Conservation (phyloP, 75 land plant genomes). For the Gnetum montanum region DNA sequence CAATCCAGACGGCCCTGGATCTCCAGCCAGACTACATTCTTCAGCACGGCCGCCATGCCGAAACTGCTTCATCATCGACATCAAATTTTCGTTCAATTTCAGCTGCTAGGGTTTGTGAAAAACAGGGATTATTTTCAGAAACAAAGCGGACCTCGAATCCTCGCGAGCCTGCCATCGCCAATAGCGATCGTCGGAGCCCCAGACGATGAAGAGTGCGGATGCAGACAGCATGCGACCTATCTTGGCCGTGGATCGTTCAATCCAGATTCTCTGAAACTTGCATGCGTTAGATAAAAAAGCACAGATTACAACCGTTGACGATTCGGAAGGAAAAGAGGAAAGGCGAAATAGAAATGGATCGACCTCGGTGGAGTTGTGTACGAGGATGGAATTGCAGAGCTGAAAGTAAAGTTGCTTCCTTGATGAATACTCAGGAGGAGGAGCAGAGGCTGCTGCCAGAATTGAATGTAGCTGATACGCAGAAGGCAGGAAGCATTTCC, state of each 20-base stretch:
- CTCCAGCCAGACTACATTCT: too few relatives aligned
- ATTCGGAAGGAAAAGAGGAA: too few relatives aligned
- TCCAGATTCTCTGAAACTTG: conserved; percentile 16
- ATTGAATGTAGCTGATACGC: conserved; percentile 12
- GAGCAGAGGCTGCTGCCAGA: conserved; percentile 18
- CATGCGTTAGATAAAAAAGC: background rate
- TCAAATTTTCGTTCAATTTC: too few relatives aligned
- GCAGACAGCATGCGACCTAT: conserved; percentile 33
- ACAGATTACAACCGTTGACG: too few relatives aligned
- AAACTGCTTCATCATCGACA: too few relatives aligned
- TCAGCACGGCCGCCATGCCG: too few relatives aligned
- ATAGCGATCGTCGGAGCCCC: conserved; percentile 10
- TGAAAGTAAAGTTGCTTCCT: conserved; percentile 34
- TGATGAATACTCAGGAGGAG: conserved; percentile 18
- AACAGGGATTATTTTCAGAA: too few relatives aligned
- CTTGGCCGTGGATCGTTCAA: conserved; percentile 22
- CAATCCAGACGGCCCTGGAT: too few relatives aligned
- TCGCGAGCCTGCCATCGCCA: background rate
- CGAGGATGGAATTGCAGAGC: conserved; percentile 22
- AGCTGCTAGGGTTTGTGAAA: too few relatives aligned
- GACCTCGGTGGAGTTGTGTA: too few relatives aligned
- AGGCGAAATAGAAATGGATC: too few relatives aligned
- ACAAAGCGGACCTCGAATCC: background rate
- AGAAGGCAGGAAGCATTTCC: conserved; percentile 37
- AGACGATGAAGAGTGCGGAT: conserved; percentile 21